These are phyloP conservation scores for Thyridium curvatum DNA, from an alignment of 2,329 filamentous ascomycete genomes.

Conservation along the genomic window DNA sequence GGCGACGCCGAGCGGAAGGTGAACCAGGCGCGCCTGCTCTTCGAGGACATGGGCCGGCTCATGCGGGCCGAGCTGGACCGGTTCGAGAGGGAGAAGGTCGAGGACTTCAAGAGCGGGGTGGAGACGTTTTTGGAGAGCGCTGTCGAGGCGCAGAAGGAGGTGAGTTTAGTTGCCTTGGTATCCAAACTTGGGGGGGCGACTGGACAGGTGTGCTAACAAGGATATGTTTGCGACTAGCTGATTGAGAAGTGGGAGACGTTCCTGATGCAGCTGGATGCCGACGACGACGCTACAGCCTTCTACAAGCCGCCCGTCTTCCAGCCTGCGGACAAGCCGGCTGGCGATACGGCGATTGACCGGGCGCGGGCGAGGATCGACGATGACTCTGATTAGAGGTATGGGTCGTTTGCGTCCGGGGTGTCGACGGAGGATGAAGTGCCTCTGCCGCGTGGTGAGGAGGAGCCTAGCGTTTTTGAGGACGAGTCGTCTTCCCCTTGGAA, in stretches of 20 bases:
- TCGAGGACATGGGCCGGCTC: conserved; percentile 94
- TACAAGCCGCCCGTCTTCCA: conserved; percentile 58
- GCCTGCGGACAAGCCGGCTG: conserved; percentile 37
- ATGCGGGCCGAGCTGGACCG: conserved; percentile 88
- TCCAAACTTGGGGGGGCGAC: too few relatives aligned
- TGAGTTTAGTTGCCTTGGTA: conserved; percentile 32
- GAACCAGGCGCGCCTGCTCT: conserved; percentile 81
- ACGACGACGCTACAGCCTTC: conserved; percentile 72
- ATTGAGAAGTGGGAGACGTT: conserved; percentile 98
- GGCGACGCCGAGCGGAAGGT: conserved; percentile 91
- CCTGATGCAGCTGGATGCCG: conserved; percentile 88
- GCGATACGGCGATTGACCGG: conserved; percentile 54
- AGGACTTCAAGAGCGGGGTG: conserved; percentile 97
- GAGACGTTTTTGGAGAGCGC: conserved; percentile 97
- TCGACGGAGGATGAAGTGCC: too few relatives aligned
- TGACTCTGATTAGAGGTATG: conserved; percentile 45
- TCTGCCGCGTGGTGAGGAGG: too few relatives aligned
- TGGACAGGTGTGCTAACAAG: too few relatives aligned
- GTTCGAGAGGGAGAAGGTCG: conserved; percentile 95
- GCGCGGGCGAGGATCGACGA: conserved; percentile 53
- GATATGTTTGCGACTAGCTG: too few relatives aligned
- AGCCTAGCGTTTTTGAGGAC: too few relatives aligned
- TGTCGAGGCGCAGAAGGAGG: conserved; percentile 98
- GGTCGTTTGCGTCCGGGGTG: too few relatives aligned
- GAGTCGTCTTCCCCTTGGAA: too few relatives aligned